phyloP scores from a whole-genome alignment of 257 asterid species.

The Hygrophila difformis region DNA sequence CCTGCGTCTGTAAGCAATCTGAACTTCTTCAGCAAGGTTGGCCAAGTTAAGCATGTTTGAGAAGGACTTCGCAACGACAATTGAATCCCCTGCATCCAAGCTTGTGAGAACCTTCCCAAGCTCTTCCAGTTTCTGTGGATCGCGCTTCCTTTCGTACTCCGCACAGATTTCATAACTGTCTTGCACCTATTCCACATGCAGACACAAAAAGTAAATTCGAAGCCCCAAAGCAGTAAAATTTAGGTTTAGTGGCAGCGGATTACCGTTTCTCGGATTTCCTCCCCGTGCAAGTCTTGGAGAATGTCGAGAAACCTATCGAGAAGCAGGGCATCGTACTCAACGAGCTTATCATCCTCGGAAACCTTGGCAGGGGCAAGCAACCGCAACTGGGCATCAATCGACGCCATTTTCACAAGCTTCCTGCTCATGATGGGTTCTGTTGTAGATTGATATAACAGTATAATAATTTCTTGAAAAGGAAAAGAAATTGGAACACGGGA shows the following conservation, averaged over 20 bases:
- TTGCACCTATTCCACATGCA: slow-evolving; percentile 57
- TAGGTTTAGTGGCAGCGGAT: not conserved
- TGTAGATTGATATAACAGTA: too few relatives aligned
- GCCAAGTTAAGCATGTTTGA: slow-evolving; percentile 91
- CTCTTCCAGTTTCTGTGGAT: slow-evolving; percentile 72
- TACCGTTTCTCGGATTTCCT: slow-evolving; percentile 84
- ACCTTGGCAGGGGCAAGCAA: slow-evolving; percentile 82
- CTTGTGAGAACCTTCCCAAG: slow-evolving; percentile 80
- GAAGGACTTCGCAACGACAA: slow-evolving; percentile 81
- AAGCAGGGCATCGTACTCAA: slow-evolving; percentile 89
- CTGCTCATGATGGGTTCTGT: too few relatives aligned
- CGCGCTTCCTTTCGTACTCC: slow-evolving; percentile 70
- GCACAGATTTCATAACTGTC: slow-evolving; percentile 88
- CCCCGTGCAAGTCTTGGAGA: slow-evolving; percentile 92
- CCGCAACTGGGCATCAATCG: slow-evolving; percentile 94
- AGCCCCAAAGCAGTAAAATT: not conserved
- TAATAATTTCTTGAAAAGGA: too few relatives aligned
- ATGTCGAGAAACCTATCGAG: slow-evolving; percentile 92
- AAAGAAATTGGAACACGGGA: too few relatives aligned
- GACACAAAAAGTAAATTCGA: not conserved
- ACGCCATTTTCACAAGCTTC: slow-evolving; percentile 74
- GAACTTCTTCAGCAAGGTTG: slow-evolving; percentile 97
- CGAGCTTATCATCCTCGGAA: slow-evolving; percentile 93
- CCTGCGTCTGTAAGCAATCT: slow-evolving; percentile 91
- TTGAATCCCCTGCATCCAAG: slow-evolving; percentile 96